These are phyloP conservation scores for Perkinsus marinus DNA, from an alignment of 169 alveolate genomes.

Conservation along the genomic window DNA sequence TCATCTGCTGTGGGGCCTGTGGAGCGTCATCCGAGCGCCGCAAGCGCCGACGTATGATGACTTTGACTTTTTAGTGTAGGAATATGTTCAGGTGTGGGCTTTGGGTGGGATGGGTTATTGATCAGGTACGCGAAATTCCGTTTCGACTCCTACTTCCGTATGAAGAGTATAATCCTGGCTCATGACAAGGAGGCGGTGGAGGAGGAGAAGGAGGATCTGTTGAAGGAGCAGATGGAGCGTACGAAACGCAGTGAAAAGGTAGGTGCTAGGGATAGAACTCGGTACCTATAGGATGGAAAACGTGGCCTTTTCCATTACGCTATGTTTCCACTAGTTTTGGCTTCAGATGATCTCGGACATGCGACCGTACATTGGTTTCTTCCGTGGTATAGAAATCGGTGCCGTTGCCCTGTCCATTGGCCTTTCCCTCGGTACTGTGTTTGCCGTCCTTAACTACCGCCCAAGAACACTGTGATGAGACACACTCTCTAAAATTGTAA, in stretches of 20 bases:
- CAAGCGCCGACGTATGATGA: slow-evolving; percentile 23
- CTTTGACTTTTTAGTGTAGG: slow-evolving; percentile 15
- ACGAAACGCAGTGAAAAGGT: not conserved
- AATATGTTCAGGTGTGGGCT: not conserved
- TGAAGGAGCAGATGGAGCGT: not conserved
- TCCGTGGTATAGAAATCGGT: not conserved
- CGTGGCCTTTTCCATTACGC: not conserved
- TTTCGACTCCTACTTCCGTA: not conserved
- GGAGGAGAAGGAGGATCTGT: not conserved
- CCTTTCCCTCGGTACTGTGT: not conserved
- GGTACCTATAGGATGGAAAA: not conserved
- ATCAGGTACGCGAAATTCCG: slow-evolving; percentile 2
- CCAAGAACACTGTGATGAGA: not conserved
- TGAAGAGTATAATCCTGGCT: not conserved
- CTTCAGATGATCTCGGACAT: not conserved
- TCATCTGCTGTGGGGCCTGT: slow-evolving; percentile 33
- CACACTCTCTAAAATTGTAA: too few species aligned
- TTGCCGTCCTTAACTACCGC: not conserved
- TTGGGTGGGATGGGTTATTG: not conserved
- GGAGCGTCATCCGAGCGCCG: slow-evolving; percentile 33
- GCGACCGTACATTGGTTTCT: not conserved
- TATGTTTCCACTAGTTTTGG: not conserved
- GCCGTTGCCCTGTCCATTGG: not conserved
- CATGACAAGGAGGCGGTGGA: not conserved
- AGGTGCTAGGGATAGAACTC: not conserved